These are phyloP conservation scores for Carex myosuroides DNA, from an alignment of 176 grass and related monocot species.

Conservation along the genomic window DNA sequence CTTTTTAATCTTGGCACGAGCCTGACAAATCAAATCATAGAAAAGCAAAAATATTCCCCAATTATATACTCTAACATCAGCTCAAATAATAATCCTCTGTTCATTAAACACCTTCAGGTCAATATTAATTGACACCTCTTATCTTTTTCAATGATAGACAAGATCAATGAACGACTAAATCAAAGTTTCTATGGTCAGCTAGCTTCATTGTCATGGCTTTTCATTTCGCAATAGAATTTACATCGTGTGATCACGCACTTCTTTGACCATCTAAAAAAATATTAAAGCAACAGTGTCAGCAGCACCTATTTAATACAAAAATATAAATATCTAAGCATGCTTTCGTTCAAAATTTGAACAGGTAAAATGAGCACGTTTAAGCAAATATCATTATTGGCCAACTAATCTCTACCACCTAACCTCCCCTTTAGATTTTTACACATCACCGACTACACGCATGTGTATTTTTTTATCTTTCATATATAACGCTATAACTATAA, in stretches of 20 bases:
- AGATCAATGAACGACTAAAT: not conserved
- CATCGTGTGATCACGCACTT: constrained; percentile 14
- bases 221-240: not conserved
- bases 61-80: not conserved
- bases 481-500: too few species aligned
- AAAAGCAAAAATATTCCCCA: not conserved
- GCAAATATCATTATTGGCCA: not conserved
- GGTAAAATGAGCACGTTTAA: constrained; percentile 13
- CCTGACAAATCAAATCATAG: not conserved
- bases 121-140: not conserved
- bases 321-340: not conserved
- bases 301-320: not conserved
- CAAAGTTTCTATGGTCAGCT: not conserved
- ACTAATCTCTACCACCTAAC: not conserved
- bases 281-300: not conserved
- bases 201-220: not conserved
- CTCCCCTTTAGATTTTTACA: not conserved
- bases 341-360: not conserved
- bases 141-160: not conserved
- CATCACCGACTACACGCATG: too few species aligned
- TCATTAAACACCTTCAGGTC: not conserved
- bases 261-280: not conserved
- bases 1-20: not conserved
- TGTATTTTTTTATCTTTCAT: too few species aligned
- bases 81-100: not conserved